Conservation (phyloP, 345 rosid species). For the Lumnitzera racemosa region DNA sequence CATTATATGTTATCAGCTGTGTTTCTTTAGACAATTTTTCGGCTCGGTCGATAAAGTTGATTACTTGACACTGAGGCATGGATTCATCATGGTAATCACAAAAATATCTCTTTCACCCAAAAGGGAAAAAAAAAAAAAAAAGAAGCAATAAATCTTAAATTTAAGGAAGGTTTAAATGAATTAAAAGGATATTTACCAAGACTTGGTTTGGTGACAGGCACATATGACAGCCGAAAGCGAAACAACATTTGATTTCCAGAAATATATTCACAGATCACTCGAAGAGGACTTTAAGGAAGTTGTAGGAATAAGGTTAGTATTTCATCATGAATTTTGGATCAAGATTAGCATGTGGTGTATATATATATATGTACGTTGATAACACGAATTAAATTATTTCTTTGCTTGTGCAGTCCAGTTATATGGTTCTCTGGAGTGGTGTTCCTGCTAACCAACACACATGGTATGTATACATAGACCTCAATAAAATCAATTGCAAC, state of each 20-base stretch:
- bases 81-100: conserved; percentile 62
- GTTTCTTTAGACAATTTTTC: conserved; percentile 92
- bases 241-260: conserved; percentile 66
- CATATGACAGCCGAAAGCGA: conserved; percentile 75
- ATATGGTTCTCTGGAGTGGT: conserved; percentile 72
- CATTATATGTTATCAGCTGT: conserved; percentile 33
- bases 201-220: conserved; percentile 44
- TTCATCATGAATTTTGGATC: neutral
- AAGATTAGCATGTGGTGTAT: neutral
- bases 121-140: neutral
- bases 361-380: neutral
- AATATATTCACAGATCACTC: conserved; percentile 76
- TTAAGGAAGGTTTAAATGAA: neutral
- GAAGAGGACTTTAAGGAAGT: conserved; percentile 84
- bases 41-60: conserved; percentile 83
- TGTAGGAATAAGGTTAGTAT: conserved; percentile 71
- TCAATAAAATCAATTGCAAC: neutral
- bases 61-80: conserved; percentile 81
- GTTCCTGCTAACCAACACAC: conserved; percentile 63
- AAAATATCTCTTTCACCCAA: neutral
- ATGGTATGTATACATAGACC: conserved; percentile 37
- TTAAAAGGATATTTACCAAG: neutral
- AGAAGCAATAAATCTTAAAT: neutral
- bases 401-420: conserved; percentile 47
- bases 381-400: neutral